Percentiles rank a stretch among this genome's conserved stretches.
phyloP scores from a whole-genome alignment of 1,284 basidiomycete species.

The Naganishia cerealis region DNA sequence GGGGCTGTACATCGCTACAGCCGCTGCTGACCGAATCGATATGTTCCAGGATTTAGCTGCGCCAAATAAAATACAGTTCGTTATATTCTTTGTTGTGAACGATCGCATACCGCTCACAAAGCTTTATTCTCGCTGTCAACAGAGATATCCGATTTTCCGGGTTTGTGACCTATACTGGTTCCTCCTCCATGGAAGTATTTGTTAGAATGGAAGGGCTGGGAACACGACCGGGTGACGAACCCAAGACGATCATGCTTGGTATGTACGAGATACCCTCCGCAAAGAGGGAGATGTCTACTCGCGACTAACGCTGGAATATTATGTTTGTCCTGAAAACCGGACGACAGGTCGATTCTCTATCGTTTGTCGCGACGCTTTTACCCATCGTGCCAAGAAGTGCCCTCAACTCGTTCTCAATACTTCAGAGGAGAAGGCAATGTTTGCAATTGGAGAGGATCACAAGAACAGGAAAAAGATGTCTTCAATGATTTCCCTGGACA shows the following conservation, averaged over 20 bases:
- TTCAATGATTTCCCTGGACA: constrained; percentile 63
- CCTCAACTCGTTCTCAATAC: constrained; percentile 65
- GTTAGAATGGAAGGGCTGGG: constrained; percentile 73
- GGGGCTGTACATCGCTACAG: constrained; percentile 78
- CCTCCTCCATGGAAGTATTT: constrained; percentile 75
- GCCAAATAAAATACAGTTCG: constrained; percentile 53
- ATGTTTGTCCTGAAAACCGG: not conserved
- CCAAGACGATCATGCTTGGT: constrained; percentile 69
- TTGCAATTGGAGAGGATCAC: constrained; percentile 67
- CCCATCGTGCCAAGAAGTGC: constrained; percentile 66
- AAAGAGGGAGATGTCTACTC: not conserved
- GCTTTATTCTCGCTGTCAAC: constrained; percentile 59
- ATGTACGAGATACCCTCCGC: constrained; percentile 39
- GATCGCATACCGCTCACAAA: constrained; percentile 54
- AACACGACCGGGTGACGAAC: constrained; percentile 51
- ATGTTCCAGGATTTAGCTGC: constrained; percentile 49
- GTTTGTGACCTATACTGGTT: constrained; percentile 75
- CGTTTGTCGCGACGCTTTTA: constrained; percentile 73
- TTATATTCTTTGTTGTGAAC: not conserved
- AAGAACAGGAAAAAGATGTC: constrained; percentile 62
- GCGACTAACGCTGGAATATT: not conserved
- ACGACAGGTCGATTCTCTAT: constrained; percentile 70
- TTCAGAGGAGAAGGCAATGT: constrained; percentile 65
- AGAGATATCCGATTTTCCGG: constrained; percentile 71
- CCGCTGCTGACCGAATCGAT: constrained; percentile 67